Base-by-base conservation (phyloP, 176 grass and related monocot genomes). In the Lolium multiflorum region DNA sequence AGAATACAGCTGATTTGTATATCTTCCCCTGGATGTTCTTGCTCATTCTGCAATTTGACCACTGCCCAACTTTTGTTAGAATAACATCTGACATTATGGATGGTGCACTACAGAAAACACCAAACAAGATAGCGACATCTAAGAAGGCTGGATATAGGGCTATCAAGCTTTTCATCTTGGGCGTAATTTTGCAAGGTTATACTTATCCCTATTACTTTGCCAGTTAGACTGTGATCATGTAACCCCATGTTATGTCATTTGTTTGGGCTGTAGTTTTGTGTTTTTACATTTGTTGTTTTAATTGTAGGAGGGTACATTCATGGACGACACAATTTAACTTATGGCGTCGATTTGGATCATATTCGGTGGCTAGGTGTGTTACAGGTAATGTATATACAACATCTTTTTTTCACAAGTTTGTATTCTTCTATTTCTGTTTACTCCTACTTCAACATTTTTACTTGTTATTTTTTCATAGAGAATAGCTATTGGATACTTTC, bases 241-340 rank as follows among this genome's bases (percentile, higher is more conserved):
- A 12, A 76, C 44, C 51, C 49, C 39, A n/a, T 35, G n/a, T 50
- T 84, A 54, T 84, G 9, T 20, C 8, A 69, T 87, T 82, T n/a
- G 21, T 8, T 87, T 64, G 13, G 17, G 16, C 71, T 48, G 16
- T 52, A 75, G 1, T 28, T 80, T 70, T 51, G 10, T 66, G 26
- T 65, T 31, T 64, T 70, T 35, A 35, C 3, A 35, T 35, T 35
- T 3, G 2, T 35, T 35, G 0, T 76, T 2, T 69, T 80, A 50
- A 22, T 56, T 92, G 75, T 87, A 98, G 96, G 96, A 86, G 93
- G 93, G 58, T 98, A 95, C 77, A 92, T 98, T 73, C 96, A 98
- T 90, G 96, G 96, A 39, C 87, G 90, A 7, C 86, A 94, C 78
- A 89, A 81, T 41, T 89, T 96, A 78, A 94, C 91, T 15, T 98